Evolutionary conservation across 2,329 filamentous ascomycete genomes (phyloP), one percentile per base, ranked within the genome.

Genomic region (Blastomyces silverae): DNA sequence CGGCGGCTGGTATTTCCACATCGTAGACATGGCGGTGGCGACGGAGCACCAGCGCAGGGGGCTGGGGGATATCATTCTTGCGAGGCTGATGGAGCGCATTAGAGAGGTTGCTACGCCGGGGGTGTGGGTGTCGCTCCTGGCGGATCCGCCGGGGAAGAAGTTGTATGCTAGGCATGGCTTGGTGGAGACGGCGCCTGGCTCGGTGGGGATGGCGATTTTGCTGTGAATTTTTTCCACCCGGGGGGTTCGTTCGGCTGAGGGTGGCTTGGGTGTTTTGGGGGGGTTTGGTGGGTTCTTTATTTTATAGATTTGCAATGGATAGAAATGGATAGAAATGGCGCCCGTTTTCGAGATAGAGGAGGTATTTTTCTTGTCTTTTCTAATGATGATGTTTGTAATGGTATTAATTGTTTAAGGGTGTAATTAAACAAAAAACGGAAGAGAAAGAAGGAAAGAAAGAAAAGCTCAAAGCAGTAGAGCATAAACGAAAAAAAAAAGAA

Each of bases 1-100:
- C 66, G 81, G 82, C 7, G 79, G 78, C 6, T 81, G 82, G 74
- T 83, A 83, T 67, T 82, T 83, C 62, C 73, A 79, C 55, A 75
- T 84, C 61, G 78, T 78, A 25, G 82, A 84, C 68, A 80, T 84
- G 71, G 80, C 79, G 1, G 79, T 82, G n/a, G 73, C 81, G 57
- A 79, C 81, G 6, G 75, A 73, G 8, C 81, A 84, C 65, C 81
- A 81, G 66, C 76, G 79, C 13, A 77, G 75, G 61, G 81, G 82
- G 0, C 69, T 84, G 0, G 82, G 79, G 10, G 78, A 80, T 61
- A 73, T 73, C 28, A 74, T 84, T 46, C 70, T 83, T 71, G 76
- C 78, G 68, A 70, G 71, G 25, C 71, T 83, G 52, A 67, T 83
- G 46, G 72, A 70, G 22, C 75, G 77, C 61, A 77, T 83, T 52